Conservation (phyloP, 2,329 filamentous ascomycete genomes). For the Phialocephala sp. region DNA sequence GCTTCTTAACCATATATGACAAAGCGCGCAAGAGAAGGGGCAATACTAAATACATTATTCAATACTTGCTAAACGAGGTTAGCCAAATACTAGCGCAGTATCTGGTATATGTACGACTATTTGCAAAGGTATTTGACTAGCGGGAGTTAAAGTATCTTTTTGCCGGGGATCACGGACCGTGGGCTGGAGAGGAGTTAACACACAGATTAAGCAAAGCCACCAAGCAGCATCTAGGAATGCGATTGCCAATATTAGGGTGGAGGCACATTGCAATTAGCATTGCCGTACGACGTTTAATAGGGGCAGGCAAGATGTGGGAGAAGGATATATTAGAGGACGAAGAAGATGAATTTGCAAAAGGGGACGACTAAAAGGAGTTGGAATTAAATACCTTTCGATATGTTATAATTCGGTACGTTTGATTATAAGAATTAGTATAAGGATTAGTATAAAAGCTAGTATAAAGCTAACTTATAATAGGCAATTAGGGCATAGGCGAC, state of each 20-base stretch:
- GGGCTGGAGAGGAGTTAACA: neutral
- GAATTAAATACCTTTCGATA: neutral
- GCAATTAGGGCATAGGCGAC: too few species aligned
- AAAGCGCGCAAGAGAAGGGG: constrained; percentile 18
- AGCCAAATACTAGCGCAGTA: constrained; percentile 18
- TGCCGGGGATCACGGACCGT: neutral
- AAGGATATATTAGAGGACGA: constrained; percentile 15
- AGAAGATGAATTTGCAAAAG: constrained; percentile 6
- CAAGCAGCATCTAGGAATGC: neutral
- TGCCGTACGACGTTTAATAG: too few species aligned
- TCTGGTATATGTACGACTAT: constrained; percentile 12
- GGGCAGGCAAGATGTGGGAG: constrained; percentile 14
- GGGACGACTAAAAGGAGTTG: constrained; percentile 3
- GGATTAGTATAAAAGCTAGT: too few species aligned
- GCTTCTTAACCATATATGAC: constrained; percentile 22
- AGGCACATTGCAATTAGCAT: constrained; percentile 16
- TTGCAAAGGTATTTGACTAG: constrained; percentile 3
- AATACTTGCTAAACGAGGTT: constrained; percentile 2
- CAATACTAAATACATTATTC: constrained; percentile 23
- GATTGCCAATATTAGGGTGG: constrained; percentile 9
- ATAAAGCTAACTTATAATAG: constrained; percentile 6
- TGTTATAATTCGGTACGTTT: neutral
- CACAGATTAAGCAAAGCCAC: neutral
- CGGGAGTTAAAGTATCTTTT: neutral
- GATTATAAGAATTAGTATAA: too few species aligned